Evolutionary conservation across 73 alveolate species (phyloP).

Genomic region (Halteria grandinella): DNA sequence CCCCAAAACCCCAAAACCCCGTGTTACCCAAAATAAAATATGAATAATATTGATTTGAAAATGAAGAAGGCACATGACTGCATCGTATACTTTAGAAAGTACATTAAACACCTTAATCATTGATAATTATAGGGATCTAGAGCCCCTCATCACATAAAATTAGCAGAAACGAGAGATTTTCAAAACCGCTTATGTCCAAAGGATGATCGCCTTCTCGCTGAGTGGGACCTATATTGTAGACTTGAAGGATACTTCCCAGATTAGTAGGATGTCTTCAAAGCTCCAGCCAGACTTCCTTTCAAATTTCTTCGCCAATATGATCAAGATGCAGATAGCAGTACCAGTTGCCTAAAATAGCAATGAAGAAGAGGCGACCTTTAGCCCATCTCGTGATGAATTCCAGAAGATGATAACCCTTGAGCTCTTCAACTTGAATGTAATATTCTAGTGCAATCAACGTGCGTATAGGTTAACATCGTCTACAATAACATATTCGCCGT

Average conservation of each 20-base stretch:
- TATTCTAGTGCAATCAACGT: background rate
- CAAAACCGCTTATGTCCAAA: slow-evolving; percentile 18
- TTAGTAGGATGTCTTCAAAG: slow-evolving; percentile 2
- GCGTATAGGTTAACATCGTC: slow-evolving; percentile 9
- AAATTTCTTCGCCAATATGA: slow-evolving; percentile 3
- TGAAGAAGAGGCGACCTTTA: too few species aligned
- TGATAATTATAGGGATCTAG: slow-evolving; percentile 14
- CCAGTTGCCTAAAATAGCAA: too few species aligned
- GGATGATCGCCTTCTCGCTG: slow-evolving; percentile 29
- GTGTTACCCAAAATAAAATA: background rate
- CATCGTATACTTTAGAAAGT: slow-evolving; percentile 35
- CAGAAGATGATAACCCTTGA: slow-evolving; percentile 11
- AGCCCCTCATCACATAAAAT: slow-evolving; percentile 15
- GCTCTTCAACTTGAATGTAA: slow-evolving; percentile 23
- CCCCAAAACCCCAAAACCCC: slow-evolving; percentile 9
- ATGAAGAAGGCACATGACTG: slow-evolving; percentile 55
- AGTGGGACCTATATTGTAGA: slow-evolving; percentile 54
- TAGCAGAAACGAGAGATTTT: slow-evolving; percentile 35
- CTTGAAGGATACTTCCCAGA: background rate
- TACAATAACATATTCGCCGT: slow-evolving; percentile 44
- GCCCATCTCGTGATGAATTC: slow-evolving; percentile 9
- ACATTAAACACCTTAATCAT: background rate
- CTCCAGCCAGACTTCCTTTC: slow-evolving; percentile 45
- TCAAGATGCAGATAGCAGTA: slow-evolving; percentile 17
- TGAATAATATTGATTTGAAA: background rate